Conservation (phyloP, 441 rosid species). For the Gossypium schwendimanii region DNA sequence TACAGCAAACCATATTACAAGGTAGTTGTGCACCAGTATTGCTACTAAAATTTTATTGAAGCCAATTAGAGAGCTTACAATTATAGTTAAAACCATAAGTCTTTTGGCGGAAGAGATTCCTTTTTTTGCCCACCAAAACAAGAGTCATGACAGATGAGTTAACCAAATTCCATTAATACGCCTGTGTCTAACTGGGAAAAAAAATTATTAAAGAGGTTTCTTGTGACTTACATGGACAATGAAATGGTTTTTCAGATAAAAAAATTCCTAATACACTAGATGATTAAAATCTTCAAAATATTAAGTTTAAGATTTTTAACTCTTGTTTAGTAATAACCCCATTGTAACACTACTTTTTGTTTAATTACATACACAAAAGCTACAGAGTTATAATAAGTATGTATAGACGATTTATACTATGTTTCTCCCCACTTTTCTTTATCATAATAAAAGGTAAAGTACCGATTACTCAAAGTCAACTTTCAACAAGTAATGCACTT, state of each 20-base stretch:
- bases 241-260: background rate
- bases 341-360: background rate
- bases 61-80: background rate
- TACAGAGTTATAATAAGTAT: background rate
- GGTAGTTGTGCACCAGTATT: background rate
- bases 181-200: background rate
- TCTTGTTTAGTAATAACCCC: background rate
- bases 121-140: background rate
- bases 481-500: background rate
- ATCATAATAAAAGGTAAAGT: constrained; percentile 1
- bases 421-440: background rate
- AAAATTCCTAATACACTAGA: background rate
- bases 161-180: background rate
- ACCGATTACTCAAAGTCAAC: background rate
- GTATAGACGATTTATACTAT: background rate
- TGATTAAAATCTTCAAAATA: background rate
- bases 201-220: background rate
- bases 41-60: background rate
- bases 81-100: background rate
- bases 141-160: constrained; percentile 1
- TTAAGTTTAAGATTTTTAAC: background rate
- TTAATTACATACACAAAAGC: background rate
- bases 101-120: background rate
- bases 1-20: background rate
- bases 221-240: background rate